phyloP scores from a whole-genome alignment of 805 yeast species.

The Metschnikowia gelsemii region DNA sequence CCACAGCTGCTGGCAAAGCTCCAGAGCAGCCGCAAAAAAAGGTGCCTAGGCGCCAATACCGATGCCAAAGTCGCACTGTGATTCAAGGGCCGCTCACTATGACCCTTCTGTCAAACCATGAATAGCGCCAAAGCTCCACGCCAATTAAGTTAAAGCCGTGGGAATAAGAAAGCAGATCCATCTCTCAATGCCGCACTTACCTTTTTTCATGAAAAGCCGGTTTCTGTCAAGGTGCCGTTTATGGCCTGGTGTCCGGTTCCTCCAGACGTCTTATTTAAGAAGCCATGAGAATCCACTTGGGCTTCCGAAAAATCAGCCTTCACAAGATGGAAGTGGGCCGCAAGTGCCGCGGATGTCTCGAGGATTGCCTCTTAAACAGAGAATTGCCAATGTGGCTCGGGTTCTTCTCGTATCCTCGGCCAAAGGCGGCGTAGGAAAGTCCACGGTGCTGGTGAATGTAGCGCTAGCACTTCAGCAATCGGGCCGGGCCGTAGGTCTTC shows the following conservation, averaged over 20 bases:
- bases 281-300: conserved; percentile 43
- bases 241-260: background rate
- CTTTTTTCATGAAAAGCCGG: background rate
- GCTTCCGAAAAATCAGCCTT: conserved; percentile 35
- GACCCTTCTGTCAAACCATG: no score
- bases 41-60: no score
- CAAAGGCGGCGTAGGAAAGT: conserved; percentile 81
- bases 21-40: no score
- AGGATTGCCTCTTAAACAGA: conserved; percentile 55
- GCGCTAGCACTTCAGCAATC: conserved; percentile 58
- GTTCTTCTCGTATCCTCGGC: conserved; percentile 71
- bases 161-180: no score
- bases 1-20: no score
- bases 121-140: no score
- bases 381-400: conserved; percentile 59
- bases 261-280: background rate
- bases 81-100: no score
- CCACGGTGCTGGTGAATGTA: conserved; percentile 68
- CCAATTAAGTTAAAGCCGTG: no score
- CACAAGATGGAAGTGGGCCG: conserved; percentile 20
- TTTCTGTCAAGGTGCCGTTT: background rate
- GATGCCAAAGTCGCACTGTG: no score
- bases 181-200: no score
- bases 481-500: conserved; percentile 61
- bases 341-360: conserved; percentile 38